Evolutionary conservation across 768 basidiomycete species (phyloP).

Genomic region (Rhodotorula babjevae): DNA sequence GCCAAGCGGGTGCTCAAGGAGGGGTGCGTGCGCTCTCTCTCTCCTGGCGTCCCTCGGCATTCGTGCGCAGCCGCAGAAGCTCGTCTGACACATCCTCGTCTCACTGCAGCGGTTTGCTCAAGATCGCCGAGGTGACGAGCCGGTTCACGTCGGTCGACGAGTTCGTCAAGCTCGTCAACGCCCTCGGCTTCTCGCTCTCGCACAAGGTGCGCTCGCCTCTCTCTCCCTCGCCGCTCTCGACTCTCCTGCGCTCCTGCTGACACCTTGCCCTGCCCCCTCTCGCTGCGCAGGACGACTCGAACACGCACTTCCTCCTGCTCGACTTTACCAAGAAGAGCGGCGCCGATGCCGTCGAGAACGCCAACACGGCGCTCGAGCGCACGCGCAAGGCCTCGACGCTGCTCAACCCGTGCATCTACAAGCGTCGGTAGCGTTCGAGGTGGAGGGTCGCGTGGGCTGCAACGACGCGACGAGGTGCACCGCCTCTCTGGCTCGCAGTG

Average conservation of each 20-base stretch:
- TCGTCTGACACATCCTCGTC: constrained; percentile 2
- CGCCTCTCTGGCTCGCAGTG: no score
- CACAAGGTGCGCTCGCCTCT: constrained; percentile 56
- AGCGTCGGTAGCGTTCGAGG: constrained; percentile 59
- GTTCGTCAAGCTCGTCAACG: constrained; percentile 61
- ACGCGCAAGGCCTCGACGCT: constrained; percentile 62
- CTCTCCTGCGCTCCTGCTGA: background rate
- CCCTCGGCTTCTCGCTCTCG: constrained; percentile 68
- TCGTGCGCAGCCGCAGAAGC: no score
- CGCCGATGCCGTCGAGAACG: constrained; percentile 32
- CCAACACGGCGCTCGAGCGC: constrained; percentile 36
- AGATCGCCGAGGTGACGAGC: constrained; percentile 84
- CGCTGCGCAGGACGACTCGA: constrained; percentile 62
- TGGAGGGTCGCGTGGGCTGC: background rate
- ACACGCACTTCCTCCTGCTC: constrained; percentile 79
- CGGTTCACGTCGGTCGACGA: constrained; percentile 66
- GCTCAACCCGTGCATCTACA: constrained; percentile 89
- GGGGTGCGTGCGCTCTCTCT: constrained; percentile 56
- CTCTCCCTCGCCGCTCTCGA: background rate
- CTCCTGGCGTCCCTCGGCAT: background rate
- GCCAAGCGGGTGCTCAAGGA: constrained; percentile 78
- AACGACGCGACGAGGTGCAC: background rate
- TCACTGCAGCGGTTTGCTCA: constrained; percentile 63
- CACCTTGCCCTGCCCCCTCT: background rate
- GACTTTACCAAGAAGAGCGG: constrained; percentile 64